These are phyloP conservation scores for Phytophthora constricta DNA, from an alignment of 352 stramenopile genomes.

Conservation along the genomic window DNA sequence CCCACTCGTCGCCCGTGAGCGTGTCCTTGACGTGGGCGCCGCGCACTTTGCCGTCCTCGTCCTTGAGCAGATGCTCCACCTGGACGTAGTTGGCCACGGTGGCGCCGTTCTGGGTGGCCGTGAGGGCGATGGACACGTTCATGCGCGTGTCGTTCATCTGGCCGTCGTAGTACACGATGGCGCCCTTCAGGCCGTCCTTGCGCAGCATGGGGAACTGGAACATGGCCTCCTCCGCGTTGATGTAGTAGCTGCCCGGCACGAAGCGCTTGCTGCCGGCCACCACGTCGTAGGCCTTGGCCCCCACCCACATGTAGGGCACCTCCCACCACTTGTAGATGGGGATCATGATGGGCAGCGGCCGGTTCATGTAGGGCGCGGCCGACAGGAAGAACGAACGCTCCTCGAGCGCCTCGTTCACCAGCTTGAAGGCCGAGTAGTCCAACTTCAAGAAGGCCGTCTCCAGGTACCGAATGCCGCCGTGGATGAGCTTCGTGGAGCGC, in stretches of 20 bases:
- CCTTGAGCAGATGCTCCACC: constrained; percentile 87
- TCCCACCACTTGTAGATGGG: constrained; percentile 96
- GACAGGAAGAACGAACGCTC: constrained; percentile 94
- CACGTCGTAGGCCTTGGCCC: constrained; percentile 94
- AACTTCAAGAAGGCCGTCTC: constrained; percentile 95
- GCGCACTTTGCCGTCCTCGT: constrained; percentile 82
- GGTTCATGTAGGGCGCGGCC: constrained; percentile 95
- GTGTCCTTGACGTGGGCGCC: constrained; percentile 91
- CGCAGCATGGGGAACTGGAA: constrained; percentile 96
- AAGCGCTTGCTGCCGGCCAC: constrained; percentile 90
- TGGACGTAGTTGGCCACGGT: constrained; percentile 93
- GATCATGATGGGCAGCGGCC: constrained; percentile 95
- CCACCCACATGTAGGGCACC: constrained; percentile 94
- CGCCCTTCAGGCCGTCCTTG: constrained; percentile 91
- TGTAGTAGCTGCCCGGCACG: constrained; percentile 91
- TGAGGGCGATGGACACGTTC: constrained; percentile 94
- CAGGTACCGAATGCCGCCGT: constrained; percentile 95
- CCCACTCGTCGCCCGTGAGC: constrained; percentile 90
- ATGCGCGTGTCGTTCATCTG: constrained; percentile 97
- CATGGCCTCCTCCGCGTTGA: constrained; percentile 91
- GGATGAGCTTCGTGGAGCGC: constrained; percentile 96
- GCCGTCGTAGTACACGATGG: constrained; percentile 91
- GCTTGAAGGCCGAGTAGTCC: constrained; percentile 89
- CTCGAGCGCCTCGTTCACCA: constrained; percentile 94
- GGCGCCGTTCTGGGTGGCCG: constrained; percentile 93